These are phyloP conservation scores for Xylaria curta DNA, from an alignment of 495 filamentous ascomycete genomes.

Conservation along the genomic window DNA sequence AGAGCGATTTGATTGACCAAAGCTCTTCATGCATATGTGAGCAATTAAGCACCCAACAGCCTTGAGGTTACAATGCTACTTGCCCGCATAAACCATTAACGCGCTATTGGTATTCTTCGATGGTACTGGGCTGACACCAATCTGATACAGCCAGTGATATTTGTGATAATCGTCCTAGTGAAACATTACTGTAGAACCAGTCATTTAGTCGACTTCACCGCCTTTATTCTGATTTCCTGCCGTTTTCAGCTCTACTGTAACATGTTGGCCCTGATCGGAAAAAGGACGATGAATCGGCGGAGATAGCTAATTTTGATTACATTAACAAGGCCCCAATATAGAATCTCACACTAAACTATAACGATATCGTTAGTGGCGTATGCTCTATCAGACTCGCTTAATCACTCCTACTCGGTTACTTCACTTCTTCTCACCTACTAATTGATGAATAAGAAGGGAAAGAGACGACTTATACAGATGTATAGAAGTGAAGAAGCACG, in stretches of 20 bases:
- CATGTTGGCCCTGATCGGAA: not conserved
- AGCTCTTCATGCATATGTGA: not conserved
- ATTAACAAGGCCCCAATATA: not conserved
- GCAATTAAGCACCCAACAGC: not conserved
- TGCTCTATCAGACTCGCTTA: not conserved
- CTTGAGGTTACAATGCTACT: not conserved
- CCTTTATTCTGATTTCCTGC: not conserved
- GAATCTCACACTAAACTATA: not conserved
- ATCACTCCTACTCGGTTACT: not conserved
- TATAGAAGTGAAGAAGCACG: not conserved
- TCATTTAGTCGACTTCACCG: constrained; percentile 5
- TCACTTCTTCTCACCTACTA: not conserved
- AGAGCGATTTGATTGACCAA: not conserved
- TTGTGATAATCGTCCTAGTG: not conserved
- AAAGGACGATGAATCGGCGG: not conserved
- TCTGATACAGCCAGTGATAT: constrained; percentile 8
- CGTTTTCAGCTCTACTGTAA: not conserved
- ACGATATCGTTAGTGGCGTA: not conserved
- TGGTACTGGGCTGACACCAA: constrained; percentile 6
- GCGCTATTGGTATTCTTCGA: not conserved
- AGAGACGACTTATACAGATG: not conserved
- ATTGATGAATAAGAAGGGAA: not conserved
- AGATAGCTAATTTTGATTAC: not conserved
- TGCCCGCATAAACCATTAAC: not conserved
- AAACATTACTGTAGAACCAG: not conserved